A percentile compares a stretch with the other conserved stretches of the same genome.
Evolutionary conservation across 2,329 filamentous ascomycete species (phyloP).

Genomic region (Cercospora berteroae): DNA sequence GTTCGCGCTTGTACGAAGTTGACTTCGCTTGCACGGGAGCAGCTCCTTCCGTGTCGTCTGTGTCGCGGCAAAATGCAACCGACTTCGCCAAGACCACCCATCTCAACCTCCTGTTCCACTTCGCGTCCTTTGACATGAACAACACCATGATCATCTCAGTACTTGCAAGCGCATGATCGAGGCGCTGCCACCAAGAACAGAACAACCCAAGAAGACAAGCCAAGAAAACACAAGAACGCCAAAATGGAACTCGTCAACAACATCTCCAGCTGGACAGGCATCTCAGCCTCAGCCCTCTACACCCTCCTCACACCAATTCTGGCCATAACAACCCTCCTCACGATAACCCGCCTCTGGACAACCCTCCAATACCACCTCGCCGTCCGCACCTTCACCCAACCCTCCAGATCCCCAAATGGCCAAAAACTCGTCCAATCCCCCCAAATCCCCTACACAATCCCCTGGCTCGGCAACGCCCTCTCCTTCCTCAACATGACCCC

Average conservation of each 20-base stretch:
- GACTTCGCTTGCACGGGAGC: not conserved
- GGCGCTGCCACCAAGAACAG: not conserved
- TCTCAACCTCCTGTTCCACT: not conserved
- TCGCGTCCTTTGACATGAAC: not conserved
- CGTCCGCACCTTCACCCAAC: slow-evolving; percentile 17
- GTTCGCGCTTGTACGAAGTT: not conserved
- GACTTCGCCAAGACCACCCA: not conserved
- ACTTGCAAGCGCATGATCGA: not conserved
- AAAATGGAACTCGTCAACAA: not conserved
- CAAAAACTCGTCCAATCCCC: slow-evolving; percentile 25
- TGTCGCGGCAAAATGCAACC: not conserved
- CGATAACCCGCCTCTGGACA: slow-evolving; percentile 24
- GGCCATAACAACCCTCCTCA: slow-evolving; percentile 14
- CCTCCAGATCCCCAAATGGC: not conserved
- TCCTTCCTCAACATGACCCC: slow-evolving; percentile 31
- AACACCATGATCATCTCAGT: not conserved
- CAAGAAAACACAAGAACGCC: not conserved
- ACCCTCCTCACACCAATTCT: slow-evolving; percentile 14
- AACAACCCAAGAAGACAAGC: not conserved
- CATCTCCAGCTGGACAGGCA: not conserved
- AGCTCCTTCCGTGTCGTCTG: not conserved
- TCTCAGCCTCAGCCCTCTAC: not conserved
- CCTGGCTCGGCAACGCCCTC: slow-evolving; percentile 33
- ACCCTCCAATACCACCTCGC: slow-evolving; percentile 27
- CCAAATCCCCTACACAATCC: slow-evolving; percentile 33